Evolutionary conservation across 1,139 yeast genomes (phyloP).

Genomic region (Kodamaea anthophila): DNA sequence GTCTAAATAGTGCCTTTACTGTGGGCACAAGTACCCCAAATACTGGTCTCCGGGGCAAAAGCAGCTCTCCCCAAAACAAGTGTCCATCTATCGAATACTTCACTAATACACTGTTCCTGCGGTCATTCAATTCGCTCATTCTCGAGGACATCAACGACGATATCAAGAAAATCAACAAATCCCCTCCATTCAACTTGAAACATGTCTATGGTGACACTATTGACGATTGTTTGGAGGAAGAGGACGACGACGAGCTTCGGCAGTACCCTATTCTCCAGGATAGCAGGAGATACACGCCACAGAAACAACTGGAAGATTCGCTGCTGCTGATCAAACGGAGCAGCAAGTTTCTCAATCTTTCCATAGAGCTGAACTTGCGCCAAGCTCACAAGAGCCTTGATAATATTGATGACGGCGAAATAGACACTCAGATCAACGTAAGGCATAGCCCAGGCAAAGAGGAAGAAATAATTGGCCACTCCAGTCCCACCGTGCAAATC

Average conservation of each 20-base stretch:
- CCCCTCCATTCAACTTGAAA: constrained; percentile 42
- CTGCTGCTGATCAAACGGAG: constrained; percentile 38
- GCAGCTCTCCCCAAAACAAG: no score
- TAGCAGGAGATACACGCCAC: constrained; percentile 1
- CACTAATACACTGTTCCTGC: constrained; percentile 37
- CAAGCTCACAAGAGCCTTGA: constrained; percentile 18
- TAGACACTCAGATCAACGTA: no score
- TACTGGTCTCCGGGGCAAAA: no score
- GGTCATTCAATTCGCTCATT: constrained; percentile 41
- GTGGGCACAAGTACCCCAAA: no score
- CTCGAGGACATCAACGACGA: constrained; percentile 33
- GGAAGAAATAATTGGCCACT: constrained; percentile 17
- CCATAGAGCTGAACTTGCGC: constrained; percentile 30
- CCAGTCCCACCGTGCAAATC: constrained; percentile 12
- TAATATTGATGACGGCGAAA: constrained; percentile 25
- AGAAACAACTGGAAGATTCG: constrained; percentile 10
- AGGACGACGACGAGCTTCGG: constrained; percentile 6
- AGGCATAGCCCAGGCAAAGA: no score
- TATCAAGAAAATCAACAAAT: constrained; percentile 26
- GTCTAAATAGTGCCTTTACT: no score
- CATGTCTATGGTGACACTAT: constrained; percentile 22
- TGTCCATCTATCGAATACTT: constrained; percentile 24
- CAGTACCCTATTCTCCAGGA: constrained; percentile 3
- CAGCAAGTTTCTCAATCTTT: constrained; percentile 41
- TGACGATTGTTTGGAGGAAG: constrained; percentile 17